These are phyloP conservation scores for Symbiodinium natans DNA, from an alignment of 73 alveolate species.

Conservation along the genomic window DNA sequence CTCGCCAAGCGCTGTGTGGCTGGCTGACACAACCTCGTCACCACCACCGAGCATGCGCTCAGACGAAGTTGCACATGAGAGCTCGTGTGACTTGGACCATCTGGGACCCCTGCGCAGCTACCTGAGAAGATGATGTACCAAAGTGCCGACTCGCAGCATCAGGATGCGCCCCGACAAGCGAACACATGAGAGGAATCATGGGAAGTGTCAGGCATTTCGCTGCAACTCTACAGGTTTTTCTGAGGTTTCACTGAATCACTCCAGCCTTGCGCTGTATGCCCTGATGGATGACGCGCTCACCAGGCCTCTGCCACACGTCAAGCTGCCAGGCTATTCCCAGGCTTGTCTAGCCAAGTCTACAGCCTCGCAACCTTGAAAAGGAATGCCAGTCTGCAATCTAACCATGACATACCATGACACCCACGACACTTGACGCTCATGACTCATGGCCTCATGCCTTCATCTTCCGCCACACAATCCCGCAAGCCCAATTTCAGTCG, in stretches of 20 bases:
- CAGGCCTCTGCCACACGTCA: conserved; percentile 10
- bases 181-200: no score
- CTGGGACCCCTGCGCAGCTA: conserved; percentile 36
- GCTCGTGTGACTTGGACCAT: background rate
- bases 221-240: background rate
- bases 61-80: background rate
- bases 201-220: no score
- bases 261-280: conserved; percentile 72
- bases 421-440: no score
- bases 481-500: no score
- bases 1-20: conserved; percentile 32
- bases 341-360: no score
- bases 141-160: conserved; percentile 34
- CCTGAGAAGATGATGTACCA: conserved; percentile 88
- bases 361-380: no score
- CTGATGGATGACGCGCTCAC: conserved; percentile 80
- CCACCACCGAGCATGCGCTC: background rate
- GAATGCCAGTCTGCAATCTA: no score
- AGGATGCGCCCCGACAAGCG: no score
- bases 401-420: no score
- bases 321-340: no score
- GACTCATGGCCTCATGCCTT: no score
- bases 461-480: no score
- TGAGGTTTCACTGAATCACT: background rate
- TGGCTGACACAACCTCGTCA: conserved; percentile 36